A percentile compares a stretch with the other conserved stretches of the same genome.
Evolutionary conservation across 176 grass and related monocot species (phyloP).

Genomic region (Poa pratensis): DNA sequence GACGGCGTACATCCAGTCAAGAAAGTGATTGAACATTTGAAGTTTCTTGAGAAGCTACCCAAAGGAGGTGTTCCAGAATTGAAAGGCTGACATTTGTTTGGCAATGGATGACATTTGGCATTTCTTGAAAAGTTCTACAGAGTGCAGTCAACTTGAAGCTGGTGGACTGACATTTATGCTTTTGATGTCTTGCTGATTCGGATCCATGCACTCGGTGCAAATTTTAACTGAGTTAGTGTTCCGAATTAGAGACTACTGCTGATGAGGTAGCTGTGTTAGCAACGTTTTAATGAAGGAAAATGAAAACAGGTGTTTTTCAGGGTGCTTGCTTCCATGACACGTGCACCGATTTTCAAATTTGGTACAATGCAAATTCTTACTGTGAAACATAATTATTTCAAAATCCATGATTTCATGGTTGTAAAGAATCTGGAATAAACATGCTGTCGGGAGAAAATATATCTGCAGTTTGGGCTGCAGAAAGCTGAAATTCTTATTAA

Average conservation of each 20-base stretch:
- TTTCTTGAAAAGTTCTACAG: constrained; percentile 30
- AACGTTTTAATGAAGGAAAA: not conserved
- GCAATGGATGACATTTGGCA: not conserved
- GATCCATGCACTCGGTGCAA: not conserved
- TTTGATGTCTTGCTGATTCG: not conserved
- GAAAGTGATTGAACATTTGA: constrained; percentile 28
- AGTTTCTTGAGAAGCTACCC: constrained; percentile 38
- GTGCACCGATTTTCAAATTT: not conserved
- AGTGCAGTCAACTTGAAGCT: constrained; percentile 14
- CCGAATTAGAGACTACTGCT: not conserved
- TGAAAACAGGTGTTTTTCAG: not conserved
- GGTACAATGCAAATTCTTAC: not conserved
- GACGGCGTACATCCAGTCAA: constrained; percentile 48
- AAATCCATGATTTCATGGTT: not conserved
- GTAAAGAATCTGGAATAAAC: not conserved
- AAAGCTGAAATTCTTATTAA: not conserved
- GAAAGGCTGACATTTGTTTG: constrained; percentile 28
- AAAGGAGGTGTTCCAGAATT: constrained; percentile 30
- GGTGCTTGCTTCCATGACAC: not conserved
- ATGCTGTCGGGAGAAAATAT: not conserved
- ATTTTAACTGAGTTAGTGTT: not conserved
- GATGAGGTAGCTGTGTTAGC: not conserved
- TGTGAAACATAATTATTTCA: not conserved
- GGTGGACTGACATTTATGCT: constrained; percentile 6
- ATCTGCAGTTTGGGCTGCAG: not conserved